Conservation (phyloP, 768 basidiomycete genomes). For the Kondoa subrosea region DNA sequence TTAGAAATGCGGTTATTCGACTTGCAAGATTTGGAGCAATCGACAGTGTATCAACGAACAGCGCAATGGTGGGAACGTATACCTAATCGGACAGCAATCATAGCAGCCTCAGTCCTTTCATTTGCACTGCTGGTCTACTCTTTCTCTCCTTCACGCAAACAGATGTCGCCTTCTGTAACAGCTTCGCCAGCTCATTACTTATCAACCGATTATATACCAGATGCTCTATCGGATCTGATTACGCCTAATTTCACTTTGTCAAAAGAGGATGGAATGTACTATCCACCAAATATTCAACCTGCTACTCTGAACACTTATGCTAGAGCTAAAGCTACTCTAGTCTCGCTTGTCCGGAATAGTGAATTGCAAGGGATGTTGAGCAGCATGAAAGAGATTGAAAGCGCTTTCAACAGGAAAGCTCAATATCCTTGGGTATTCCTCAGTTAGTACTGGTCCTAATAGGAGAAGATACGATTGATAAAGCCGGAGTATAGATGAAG, state of each 20-base stretch:
- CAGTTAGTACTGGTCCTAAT: too few relatives aligned
- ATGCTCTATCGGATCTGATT: background rate
- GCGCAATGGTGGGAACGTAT: too few relatives aligned
- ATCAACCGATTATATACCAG: background rate
- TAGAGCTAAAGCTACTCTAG: constrained; percentile 23
- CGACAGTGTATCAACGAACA: too few relatives aligned
- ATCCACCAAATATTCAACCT: constrained; percentile 24
- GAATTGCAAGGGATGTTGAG: constrained; percentile 28
- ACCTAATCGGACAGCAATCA: too few relatives aligned
- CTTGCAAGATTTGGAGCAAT: too few relatives aligned
- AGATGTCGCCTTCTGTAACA: background rate
- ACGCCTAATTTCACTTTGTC: background rate
- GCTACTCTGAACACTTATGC: constrained; percentile 24
- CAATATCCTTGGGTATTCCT: constrained; percentile 25
- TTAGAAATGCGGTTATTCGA: too few relatives aligned
- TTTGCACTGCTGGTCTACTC: too few relatives aligned
- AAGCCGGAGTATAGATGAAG: constrained; percentile 77
- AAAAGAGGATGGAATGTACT: background rate
- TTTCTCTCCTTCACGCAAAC: too few relatives aligned
- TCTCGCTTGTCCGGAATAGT: constrained; percentile 23
- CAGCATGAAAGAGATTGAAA: constrained; percentile 64
- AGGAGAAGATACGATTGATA: too few relatives aligned
- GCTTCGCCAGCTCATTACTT: background rate
- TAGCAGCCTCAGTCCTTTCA: too few relatives aligned
- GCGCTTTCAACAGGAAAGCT: constrained; percentile 63